These are phyloP conservation scores for Phytophthora sansomeana DNA, from an alignment of 352 stramenopile species.

Conservation along the genomic window DNA sequence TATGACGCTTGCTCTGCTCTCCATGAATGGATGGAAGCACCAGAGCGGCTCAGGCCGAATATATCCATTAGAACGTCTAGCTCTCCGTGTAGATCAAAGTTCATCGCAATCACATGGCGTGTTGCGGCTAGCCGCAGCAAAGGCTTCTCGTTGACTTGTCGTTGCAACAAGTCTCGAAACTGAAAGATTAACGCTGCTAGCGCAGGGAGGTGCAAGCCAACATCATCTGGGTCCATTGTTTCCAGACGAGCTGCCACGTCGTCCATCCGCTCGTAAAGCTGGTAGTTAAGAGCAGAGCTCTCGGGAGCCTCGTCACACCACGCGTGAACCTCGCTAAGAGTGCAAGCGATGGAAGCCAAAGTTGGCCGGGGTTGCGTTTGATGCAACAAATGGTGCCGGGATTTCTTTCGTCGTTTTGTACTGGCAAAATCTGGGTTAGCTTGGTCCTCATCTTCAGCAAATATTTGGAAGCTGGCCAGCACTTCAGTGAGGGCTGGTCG, in stretches of 20 bases:
- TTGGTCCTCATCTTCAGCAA: conserved; percentile 33
- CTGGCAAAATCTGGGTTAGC: conserved; percentile 17
- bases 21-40: conserved; percentile 40
- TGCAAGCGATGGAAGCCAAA: conserved; percentile 21
- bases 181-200: conserved; percentile 30
- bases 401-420: conserved; percentile 21
- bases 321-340: conserved; percentile 34
- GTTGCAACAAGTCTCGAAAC: conserved; percentile 37
- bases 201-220: conserved; percentile 2
- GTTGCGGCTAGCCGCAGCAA: conserved; percentile 35
- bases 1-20: conserved; percentile 15
- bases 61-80: conserved; percentile 33
- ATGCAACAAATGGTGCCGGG: not conserved
- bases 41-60: conserved; percentile 18
- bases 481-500: conserved; percentile 32
- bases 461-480: conserved; percentile 37
- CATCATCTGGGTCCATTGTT: conserved; percentile 11
- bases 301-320: conserved; percentile 41
- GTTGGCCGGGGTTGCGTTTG: conserved; percentile 26
- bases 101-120: conserved; percentile 30
- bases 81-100: conserved; percentile 24
- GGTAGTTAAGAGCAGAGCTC: conserved; percentile 36
- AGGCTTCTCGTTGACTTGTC: conserved; percentile 33
- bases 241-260: conserved; percentile 31
- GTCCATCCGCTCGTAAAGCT: conserved; percentile 38